Evolutionary conservation across 176 grass and related monocot species (phyloP).

Genomic region (Urochloa ruziziensis): DNA sequence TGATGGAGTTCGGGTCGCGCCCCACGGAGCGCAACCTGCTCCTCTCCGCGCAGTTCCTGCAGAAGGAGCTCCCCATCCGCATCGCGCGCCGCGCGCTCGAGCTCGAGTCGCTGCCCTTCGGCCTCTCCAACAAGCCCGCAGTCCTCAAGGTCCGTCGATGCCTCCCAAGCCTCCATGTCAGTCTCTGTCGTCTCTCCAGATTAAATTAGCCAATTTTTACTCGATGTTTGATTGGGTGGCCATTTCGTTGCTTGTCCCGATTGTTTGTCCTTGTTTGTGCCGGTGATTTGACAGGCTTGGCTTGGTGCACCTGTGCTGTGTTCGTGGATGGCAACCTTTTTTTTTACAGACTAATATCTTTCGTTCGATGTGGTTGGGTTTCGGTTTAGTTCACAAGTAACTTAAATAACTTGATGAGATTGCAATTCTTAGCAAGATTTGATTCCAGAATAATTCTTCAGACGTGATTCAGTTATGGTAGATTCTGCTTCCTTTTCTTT

Average conservation of each 20-base stretch:
- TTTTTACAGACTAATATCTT: not conserved
- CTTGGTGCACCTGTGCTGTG: not conserved
- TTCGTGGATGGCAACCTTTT: not conserved
- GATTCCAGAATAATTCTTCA: not conserved
- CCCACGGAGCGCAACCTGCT: constrained; percentile 68
- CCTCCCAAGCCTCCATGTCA: not conserved
- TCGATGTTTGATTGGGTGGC: not conserved
- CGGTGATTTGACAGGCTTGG: not conserved
- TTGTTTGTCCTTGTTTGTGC: not conserved
- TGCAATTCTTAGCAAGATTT: not conserved
- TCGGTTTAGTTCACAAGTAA: not conserved
- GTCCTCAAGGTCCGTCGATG: constrained; percentile 60
- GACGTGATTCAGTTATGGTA: not conserved
- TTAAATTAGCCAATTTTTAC: not conserved
- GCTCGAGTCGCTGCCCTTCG: constrained; percentile 72
- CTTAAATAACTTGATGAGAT: too few relatives aligned
- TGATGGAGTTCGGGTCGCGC: constrained; percentile 93
- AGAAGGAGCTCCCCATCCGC: constrained; percentile 80
- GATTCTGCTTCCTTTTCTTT: not conserved
- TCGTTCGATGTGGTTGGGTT: not conserved
- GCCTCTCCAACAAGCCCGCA: constrained; percentile 68
- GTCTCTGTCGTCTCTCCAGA: not conserved
- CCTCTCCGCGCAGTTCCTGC: constrained; percentile 89
- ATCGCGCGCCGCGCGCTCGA: constrained; percentile 78
- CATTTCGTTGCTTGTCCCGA: not conserved